phyloP scores from a whole-genome alignment of 768 basidiomycete genomes.

The Boletus rubescentipes region DNA sequence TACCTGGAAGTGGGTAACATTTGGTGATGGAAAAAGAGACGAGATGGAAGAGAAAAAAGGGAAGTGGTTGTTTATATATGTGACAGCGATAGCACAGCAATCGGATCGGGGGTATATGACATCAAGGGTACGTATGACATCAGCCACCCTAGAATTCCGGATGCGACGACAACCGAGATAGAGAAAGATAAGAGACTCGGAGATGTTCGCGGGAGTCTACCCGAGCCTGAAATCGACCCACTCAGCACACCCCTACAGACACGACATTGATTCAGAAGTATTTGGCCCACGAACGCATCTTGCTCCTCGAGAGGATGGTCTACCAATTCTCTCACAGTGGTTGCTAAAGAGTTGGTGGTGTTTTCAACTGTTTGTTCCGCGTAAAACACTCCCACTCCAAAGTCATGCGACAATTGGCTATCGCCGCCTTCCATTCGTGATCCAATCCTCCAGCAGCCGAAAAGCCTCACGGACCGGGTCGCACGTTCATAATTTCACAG shows the following conservation, averaged over 20 bases:
- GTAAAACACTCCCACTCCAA: constrained; percentile 6
- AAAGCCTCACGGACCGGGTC: background rate
- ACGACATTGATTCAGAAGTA: background rate
- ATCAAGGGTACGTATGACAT: constrained; percentile 18
- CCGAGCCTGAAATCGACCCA: background rate
- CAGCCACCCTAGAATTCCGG: constrained; percentile 12
- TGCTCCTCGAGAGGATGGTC: background rate
- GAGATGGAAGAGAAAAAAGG: background rate
- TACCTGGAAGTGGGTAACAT: constrained; percentile 33
- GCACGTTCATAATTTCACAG: too few relatives aligned
- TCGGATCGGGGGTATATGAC: background rate
- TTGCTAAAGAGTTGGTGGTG: background rate
- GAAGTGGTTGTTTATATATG: constrained; percentile 4
- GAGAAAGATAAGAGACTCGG: constrained; percentile 2
- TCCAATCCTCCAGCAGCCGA: background rate
- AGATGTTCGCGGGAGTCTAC: background rate
- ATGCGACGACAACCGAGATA: background rate
- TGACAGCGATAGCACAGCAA: background rate
- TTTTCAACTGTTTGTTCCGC: background rate
- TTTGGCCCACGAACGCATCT: background rate
- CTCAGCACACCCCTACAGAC: background rate
- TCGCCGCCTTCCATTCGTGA: background rate
- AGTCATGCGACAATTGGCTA: background rate
- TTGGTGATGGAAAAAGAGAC: background rate
- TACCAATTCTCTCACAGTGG: too few relatives aligned